Base-by-base conservation (phyloP, 2,329 filamentous ascomycete species). In the Paradendryphiella salina region DNA sequence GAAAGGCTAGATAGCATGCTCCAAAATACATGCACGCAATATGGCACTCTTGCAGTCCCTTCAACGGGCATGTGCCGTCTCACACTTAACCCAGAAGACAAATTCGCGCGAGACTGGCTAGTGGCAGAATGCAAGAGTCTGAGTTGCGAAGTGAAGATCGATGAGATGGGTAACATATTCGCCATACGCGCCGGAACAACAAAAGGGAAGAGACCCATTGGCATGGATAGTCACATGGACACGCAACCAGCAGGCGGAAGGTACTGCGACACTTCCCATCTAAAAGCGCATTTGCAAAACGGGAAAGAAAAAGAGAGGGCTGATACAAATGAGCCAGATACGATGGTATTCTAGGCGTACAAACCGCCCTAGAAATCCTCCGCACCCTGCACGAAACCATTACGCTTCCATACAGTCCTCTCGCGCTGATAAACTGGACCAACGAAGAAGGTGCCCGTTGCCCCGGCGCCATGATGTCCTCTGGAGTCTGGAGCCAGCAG, bases 361-460 rank as follows among this genome's bases (percentile, higher is more conserved):
- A 83, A 29, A 83, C 88, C 0, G 89, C 61, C 8, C 63, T 75
- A 14, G 71, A 75, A 55, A 66, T 74, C 28, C 63, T 75, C 17
- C 61, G 69, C n/a, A 69, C 63, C 1, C 54, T 76, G 13, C 64
- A 71, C 37, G 71, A 74, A 26, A 69, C 67, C 40, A 53, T 60
- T 4, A 50, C 63, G n/a, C 37, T 59, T 23, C 71, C 68, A 0
- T 78, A 86, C 28, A 86, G 82, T 18, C 85, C 85, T 1, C 78
- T 91, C 0, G 87, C 86, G 0, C 80, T 90, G 2, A 82, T 91
- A 6, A 88, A 90, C 65, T 89, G 86, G 86, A 90, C 86, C 1
- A 89, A 89, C 65, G 89, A 92, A 75, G 89, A 93, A 74, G 88
- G 88, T 1, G 88, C 88, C 1, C 81, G 88, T 0, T 92, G 91